Evolutionary conservation across 805 yeast species (phyloP).

Genomic region (Lipomyces mesembrius): DNA sequence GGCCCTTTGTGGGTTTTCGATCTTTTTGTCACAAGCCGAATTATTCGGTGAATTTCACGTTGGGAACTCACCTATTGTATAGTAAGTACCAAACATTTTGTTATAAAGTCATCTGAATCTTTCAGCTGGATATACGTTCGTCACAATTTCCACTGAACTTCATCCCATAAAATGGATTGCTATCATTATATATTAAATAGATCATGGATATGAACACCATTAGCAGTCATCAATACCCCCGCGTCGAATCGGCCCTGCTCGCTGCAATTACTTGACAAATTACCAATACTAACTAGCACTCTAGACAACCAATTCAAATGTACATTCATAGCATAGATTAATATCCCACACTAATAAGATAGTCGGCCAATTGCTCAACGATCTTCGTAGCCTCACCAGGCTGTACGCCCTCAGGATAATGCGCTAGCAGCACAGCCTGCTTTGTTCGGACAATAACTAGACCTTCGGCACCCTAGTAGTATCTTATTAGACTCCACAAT

Average conservation of each 20-base stretch:
- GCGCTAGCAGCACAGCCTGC: conserved; percentile 92
- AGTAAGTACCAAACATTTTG: background rate
- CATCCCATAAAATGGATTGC: background rate
- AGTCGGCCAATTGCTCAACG: conserved; percentile 95
- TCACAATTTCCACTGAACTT: background rate
- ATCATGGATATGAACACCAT: background rate
- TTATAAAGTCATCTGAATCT: background rate
- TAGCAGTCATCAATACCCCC: background rate
- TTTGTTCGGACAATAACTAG: conserved; percentile 88
- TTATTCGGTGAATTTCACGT: background rate
- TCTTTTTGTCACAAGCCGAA: too few species aligned
- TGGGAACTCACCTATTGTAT: background rate
- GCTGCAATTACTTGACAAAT: background rate
- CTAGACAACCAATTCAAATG: background rate
- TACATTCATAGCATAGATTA: conserved; percentile 45
- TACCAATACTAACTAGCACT: background rate
- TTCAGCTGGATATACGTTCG: too few species aligned
- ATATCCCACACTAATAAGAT: conserved; percentile 84
- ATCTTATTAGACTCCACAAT: background rate
- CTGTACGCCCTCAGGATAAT: conserved; percentile 86
- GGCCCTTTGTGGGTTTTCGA: background rate
- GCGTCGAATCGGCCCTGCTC: background rate
- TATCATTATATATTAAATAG: background rate
- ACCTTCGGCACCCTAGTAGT: conserved; percentile 72
- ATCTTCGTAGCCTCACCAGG: conserved; percentile 95